Conservation (phyloP, 2,329 filamentous ascomycete species). For the Aspergillus glaucus region DNA sequence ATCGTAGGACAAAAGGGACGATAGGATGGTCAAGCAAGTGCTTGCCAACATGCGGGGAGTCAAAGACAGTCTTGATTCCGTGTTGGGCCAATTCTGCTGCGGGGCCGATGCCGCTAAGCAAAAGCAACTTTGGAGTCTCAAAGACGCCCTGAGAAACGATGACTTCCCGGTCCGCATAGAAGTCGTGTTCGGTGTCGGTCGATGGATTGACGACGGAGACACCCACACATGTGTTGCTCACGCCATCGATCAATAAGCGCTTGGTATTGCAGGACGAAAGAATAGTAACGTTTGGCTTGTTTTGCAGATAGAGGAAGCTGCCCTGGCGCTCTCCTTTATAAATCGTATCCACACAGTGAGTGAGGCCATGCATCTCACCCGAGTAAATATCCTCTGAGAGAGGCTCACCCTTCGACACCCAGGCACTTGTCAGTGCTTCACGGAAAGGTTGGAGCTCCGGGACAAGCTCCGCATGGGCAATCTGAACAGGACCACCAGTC, state of each 20-base stretch:
- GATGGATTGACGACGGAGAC: slow-evolving; percentile 41
- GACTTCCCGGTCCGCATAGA: slow-evolving; percentile 46
- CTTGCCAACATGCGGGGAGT: slow-evolving; percentile 24
- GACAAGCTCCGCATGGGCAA: slow-evolving; percentile 51
- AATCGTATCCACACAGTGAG: slow-evolving; percentile 50
- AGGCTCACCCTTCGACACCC: slow-evolving; percentile 47
- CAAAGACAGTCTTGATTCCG: slow-evolving; percentile 25
- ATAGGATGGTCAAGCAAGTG: slow-evolving; percentile 35
- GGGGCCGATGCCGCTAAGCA: slow-evolving; percentile 45
- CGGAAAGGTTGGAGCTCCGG: slow-evolving; percentile 48
- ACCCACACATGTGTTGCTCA: slow-evolving; percentile 36
- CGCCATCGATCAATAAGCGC: slow-evolving; percentile 48
- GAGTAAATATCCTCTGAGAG: slow-evolving; percentile 52
- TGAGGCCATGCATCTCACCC: slow-evolving; percentile 50
- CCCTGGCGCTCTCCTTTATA: slow-evolving; percentile 52
- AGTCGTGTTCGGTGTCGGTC: slow-evolving; percentile 37
- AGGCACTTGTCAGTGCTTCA: slow-evolving; percentile 42
- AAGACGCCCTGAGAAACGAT: slow-evolving; percentile 46
- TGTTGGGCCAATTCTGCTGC: slow-evolving; percentile 32
- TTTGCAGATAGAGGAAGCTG: slow-evolving; percentile 46
- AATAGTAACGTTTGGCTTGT: slow-evolving; percentile 52
- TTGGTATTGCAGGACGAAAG: slow-evolving; percentile 47
- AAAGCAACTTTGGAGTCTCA: slow-evolving; percentile 48
- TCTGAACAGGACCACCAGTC: slow-evolving; percentile 45
- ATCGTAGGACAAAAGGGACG: slow-evolving; percentile 35